phyloP scores from a whole-genome alignment of 2,329 filamentous ascomycete species.

The Fusarium sarcochroum region DNA sequence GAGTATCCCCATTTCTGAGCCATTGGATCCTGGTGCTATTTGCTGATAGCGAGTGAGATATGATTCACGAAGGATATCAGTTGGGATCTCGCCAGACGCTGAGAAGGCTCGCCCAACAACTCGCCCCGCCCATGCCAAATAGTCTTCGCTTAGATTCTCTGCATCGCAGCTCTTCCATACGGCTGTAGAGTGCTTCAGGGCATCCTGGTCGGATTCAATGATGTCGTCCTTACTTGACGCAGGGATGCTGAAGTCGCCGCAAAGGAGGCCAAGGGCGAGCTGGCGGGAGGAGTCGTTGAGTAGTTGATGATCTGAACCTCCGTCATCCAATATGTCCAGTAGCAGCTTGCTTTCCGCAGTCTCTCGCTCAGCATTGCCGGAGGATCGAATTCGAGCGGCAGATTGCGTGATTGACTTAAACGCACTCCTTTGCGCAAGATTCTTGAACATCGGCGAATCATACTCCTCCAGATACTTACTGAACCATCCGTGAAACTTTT shows the following conservation, averaged over 20 bases:
- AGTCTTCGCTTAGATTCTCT: conserved; percentile 74
- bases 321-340: conserved; percentile 83
- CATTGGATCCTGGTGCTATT: conserved; percentile 61
- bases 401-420: conserved; percentile 78
- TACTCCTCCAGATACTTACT: conserved; percentile 76
- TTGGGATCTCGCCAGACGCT: conserved; percentile 77
- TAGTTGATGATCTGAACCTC: conserved; percentile 71
- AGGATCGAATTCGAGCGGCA: conserved; percentile 75
- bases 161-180: conserved; percentile 83
- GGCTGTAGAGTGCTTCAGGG: conserved; percentile 72
- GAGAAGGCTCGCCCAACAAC: conserved; percentile 88
- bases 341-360: conserved; percentile 86
- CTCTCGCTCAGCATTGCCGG: conserved; percentile 77
- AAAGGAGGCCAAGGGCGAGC: conserved; percentile 80
- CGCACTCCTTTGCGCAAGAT: conserved; percentile 64
- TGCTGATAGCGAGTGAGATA: conserved; percentile 65
- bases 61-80: conserved; percentile 72
- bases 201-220: conserved; percentile 75
- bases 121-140: conserved; percentile 86
- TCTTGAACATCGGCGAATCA: conserved; percentile 65
- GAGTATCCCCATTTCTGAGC: conserved; percentile 75
- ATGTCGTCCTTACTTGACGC: conserved; percentile 68
- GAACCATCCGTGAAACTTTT: conserved; percentile 85
- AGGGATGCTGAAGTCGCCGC: conserved; percentile 77
- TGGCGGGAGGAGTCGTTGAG: conserved; percentile 79